A percentile compares a stretch with the other conserved stretches of the same genome.
These are phyloP conservation scores for Cadophora luteo-olivacea DNA, from an alignment of 2,329 filamentous ascomycete species.

Conservation along the genomic window DNA sequence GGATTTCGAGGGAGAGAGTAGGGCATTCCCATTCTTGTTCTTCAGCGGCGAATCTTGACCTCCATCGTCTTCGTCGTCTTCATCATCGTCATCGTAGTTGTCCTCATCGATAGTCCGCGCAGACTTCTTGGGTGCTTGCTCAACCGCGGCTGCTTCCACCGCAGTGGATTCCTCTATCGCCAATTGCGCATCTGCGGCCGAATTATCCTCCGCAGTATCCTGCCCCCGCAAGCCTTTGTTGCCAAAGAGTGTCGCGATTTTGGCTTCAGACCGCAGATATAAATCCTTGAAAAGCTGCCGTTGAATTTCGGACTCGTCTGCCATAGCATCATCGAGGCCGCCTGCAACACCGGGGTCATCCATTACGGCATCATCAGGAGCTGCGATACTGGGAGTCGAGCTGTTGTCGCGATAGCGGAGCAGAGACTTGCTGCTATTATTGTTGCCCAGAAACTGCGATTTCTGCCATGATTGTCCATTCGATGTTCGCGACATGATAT, in stretches of 20 bases:
- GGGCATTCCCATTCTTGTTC: constrained; percentile 55
- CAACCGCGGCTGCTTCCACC: constrained; percentile 52
- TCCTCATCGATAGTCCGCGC: constrained; percentile 83
- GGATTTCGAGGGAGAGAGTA: constrained; percentile 74
- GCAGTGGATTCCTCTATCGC: constrained; percentile 59
- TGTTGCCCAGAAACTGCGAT: constrained; percentile 62
- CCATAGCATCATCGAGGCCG: background rate
- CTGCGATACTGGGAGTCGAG: constrained; percentile 40
- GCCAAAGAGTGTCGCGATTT: constrained; percentile 78
- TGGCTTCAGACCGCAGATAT: constrained; percentile 78
- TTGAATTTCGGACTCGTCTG: constrained; percentile 69
- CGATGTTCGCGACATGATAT: constrained; percentile 38
- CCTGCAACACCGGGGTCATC: constrained; percentile 44
- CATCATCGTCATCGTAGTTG: constrained; percentile 87
- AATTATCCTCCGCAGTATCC: constrained; percentile 39
- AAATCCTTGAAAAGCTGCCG: constrained; percentile 77
- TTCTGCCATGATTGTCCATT: constrained; percentile 51
- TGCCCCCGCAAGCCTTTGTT: constrained; percentile 43
- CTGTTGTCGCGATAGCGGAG: constrained; percentile 68
- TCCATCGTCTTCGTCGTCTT: constrained; percentile 69
- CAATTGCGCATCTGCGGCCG: constrained; percentile 45
- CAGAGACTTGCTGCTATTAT: constrained; percentile 53
- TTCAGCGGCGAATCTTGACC: constrained; percentile 59
- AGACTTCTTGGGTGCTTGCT: constrained; percentile 69
- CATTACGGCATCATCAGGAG: constrained; percentile 49